These are phyloP conservation scores for Cairneyella variabilis DNA, from an alignment of 495 filamentous ascomycete genomes.

Conservation along the genomic window DNA sequence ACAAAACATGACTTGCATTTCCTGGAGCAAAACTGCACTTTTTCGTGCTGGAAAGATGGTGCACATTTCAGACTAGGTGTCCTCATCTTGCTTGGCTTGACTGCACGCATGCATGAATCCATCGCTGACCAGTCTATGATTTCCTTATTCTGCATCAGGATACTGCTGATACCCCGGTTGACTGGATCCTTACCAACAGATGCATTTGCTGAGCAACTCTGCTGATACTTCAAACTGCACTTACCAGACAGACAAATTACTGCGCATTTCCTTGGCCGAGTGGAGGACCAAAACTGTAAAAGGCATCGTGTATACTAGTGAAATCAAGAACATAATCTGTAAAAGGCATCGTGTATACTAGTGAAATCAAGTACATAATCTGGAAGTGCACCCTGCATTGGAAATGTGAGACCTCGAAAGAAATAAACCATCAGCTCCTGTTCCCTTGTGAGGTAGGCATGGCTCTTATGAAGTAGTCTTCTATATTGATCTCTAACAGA, in stretches of 20 bases:
- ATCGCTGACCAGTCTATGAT: neutral
- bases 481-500: too few relatives aligned
- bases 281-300: neutral
- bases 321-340: neutral
- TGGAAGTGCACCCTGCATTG: too few relatives aligned
- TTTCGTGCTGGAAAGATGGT: neutral
- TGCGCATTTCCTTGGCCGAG: neutral
- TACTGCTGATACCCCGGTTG: too few relatives aligned
- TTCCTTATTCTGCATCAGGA: too few relatives aligned
- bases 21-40: neutral
- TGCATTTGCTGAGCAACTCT: too few relatives aligned
- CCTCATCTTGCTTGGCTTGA: neutral
- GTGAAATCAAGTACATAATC: neutral
- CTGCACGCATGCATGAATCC: neutral
- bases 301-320: too few relatives aligned
- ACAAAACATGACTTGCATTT: slow-evolving; percentile 15
- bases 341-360: too few relatives aligned
- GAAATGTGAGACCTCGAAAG: too few relatives aligned
- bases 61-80: slow-evolving; percentile 1
- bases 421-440: too few relatives aligned
- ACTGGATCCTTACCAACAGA: too few relatives aligned
- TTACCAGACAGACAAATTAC: slow-evolving; percentile 7
- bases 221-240: slow-evolving; percentile 1
- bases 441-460: too few relatives aligned
- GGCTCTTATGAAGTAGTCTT: too few relatives aligned